These are phyloP conservation scores for Daldinia grandis DNA, from an alignment of 495 filamentous ascomycete genomes.

Conservation along the genomic window DNA sequence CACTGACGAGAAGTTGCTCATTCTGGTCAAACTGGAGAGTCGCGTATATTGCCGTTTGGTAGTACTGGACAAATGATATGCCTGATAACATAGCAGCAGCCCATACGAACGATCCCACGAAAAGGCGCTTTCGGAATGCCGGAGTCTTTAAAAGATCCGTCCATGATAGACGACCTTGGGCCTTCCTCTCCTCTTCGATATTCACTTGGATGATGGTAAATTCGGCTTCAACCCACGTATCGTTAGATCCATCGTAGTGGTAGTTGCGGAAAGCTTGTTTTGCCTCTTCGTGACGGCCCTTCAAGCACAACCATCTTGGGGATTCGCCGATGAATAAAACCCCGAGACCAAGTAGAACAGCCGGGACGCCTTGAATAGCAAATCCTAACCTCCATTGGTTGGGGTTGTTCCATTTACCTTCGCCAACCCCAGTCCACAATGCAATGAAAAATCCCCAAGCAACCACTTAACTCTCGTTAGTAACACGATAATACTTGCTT, in stretches of 20 bases:
- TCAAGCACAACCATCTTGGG: constrained; percentile 65
- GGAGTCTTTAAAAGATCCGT: constrained; percentile 54
- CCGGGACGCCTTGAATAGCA: constrained; percentile 61
- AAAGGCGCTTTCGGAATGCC: constrained; percentile 57
- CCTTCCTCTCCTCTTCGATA: constrained; percentile 51
- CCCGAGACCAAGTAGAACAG: constrained; percentile 57
- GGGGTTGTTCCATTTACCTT: constrained; percentile 46
- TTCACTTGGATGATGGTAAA: constrained; percentile 56
- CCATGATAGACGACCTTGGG: constrained; percentile 53
- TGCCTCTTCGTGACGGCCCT: constrained; percentile 56
- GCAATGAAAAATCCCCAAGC: constrained; percentile 62
- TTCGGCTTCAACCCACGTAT: constrained; percentile 56
- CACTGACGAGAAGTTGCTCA: constrained; percentile 61
- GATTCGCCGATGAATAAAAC: constrained; percentile 64
- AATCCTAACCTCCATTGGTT: constrained; percentile 65
- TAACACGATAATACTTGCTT: neutral
- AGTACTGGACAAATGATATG: constrained; percentile 63
- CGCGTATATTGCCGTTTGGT: constrained; percentile 59
- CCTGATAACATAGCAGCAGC: constrained; percentile 63
- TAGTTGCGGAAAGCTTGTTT: constrained; percentile 53
- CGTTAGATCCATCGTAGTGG: constrained; percentile 57
- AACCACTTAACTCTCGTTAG: constrained; percentile 54
- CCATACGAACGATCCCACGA: constrained; percentile 62
- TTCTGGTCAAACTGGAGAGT: constrained; percentile 56
- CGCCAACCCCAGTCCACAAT: constrained; percentile 54